Evolutionary conservation across 78 protist species (phyloP).

Genomic region (Guillardia theta): DNA sequence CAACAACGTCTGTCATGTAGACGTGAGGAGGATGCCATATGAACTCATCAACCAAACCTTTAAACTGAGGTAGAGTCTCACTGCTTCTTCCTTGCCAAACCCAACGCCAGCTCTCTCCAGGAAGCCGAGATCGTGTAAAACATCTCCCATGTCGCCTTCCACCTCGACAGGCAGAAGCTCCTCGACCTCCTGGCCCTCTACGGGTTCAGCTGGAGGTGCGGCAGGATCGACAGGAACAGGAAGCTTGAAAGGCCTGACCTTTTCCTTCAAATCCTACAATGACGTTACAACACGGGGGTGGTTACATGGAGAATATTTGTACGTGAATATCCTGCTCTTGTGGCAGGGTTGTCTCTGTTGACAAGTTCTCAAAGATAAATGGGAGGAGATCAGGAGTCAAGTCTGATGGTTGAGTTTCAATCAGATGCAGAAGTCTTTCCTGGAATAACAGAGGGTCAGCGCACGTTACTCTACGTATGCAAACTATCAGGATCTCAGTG

Average conservation of each 20-base stretch:
- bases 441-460: neutral
- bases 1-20: neutral
- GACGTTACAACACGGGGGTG: neutral
- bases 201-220: neutral
- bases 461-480: too few relatives aligned
- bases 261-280: neutral
- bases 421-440: neutral
- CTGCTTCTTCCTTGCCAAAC: neutral
- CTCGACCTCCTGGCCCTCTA: neutral
- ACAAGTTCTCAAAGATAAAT: neutral
- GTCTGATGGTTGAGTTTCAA: neutral
- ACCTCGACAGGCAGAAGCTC: neutral
- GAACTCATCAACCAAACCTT: too few relatives aligned
- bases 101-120: slow-evolving; percentile 7
- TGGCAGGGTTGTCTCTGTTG: neutral
- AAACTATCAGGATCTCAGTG: too few relatives aligned
- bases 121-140: neutral
- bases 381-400: neutral
- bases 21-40: too few relatives aligned
- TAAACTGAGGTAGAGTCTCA: neutral
- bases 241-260: neutral
- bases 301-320: too few relatives aligned
- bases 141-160: neutral
- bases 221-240: neutral
- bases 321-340: too few relatives aligned